Base-by-base conservation (phyloP, 2,329 filamentous ascomycete species). In the Paecilomyces dactylethromorphus region DNA sequence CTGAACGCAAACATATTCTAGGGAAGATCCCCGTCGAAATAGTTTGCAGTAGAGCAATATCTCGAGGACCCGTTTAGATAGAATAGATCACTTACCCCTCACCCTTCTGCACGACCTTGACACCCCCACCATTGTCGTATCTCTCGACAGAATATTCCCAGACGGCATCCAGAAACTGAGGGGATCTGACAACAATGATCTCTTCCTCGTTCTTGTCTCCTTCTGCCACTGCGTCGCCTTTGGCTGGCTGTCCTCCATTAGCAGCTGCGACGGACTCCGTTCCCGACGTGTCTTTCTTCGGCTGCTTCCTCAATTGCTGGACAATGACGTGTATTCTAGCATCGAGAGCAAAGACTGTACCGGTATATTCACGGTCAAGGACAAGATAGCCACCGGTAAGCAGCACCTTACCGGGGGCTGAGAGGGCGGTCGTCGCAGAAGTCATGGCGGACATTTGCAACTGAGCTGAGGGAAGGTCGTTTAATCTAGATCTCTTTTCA, bases 341-440 rank as follows among this genome's bases (percentile, higher is more conserved):
- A 70, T 87, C 80, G 55, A 88, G 80, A 32, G 84, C 85, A 66
- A 87, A 86, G 3, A 87, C 85, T 18, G 86, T 79, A 35, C 88
- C 93, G 2, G 89, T 94, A 76, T 97, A 92, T 61, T 84, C 81
- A 61, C 90, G 86, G 78, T 97, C 93, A 53, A 99, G 87, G 22
- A 97, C 93, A 53, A 97, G 86, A 76, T 97, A 99, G 62, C 94
- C 94, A 63, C 94, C 94, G 3, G 93, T 91, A 57, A 97, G 84
- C 64, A 99, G 84, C 61, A 99, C 94, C 80, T 99, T 99, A 66
- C 94, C 94, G 18, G 94, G 94, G 22, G 94, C 93, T 63, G 94
- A 97, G 64, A 96, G 85, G 69, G 87, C 88, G 55, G 78, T 75
- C 57, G 66, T 62, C 26, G 62, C 31, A 57, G 29, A 53, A 15